These are phyloP conservation scores for Malassezia pachydermatis DNA, from an alignment of 1,284 basidiomycete species.

Conservation along the genomic window DNA sequence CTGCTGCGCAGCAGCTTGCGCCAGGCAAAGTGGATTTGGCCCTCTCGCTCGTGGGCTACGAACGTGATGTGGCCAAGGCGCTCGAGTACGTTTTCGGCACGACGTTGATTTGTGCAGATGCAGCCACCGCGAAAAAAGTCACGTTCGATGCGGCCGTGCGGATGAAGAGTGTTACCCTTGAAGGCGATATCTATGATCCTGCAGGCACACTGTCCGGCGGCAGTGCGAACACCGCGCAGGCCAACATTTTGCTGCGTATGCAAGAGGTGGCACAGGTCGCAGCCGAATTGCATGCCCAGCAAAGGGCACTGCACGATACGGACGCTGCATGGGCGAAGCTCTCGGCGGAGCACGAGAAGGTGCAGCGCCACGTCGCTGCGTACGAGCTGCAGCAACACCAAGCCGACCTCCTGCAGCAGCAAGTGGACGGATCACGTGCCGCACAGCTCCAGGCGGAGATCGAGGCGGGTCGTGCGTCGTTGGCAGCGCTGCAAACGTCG, in stretches of 20 bases:
- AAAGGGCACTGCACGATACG: constrained; percentile 54
- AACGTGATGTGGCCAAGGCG: constrained; percentile 72
- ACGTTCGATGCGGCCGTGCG: constrained; percentile 69
- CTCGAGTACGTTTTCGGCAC: constrained; percentile 92
- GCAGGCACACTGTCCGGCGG: constrained; percentile 88
- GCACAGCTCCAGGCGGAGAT: constrained; percentile 69
- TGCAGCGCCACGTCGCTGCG: constrained; percentile 63
- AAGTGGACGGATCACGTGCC: constrained; percentile 79
- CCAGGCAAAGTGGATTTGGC: constrained; percentile 71
- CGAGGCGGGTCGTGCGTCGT: constrained; percentile 60
- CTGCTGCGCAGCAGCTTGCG: constrained; percentile 65
- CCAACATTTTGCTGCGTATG: constrained; percentile 68
- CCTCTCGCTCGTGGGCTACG: constrained; percentile 73
- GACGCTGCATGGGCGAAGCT: constrained; percentile 4
- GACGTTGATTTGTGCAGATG: constrained; percentile 81
- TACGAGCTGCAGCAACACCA: constrained; percentile 84
- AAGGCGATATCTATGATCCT: constrained; percentile 94
- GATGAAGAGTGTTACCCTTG: constrained; percentile 77
- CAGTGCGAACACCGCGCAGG: constrained; percentile 63
- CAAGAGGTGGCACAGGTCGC: constrained; percentile 65
- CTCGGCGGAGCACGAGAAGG: constrained; percentile 40
- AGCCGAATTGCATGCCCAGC: constrained; percentile 55
- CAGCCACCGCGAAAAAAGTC: constrained; percentile 74
- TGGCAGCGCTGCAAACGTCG: constrained; percentile 60
- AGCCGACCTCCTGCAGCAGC: constrained; percentile 68